Evolutionary conservation across 306 rosid genomes (phyloP).

Genomic region (Inga laurina): DNA sequence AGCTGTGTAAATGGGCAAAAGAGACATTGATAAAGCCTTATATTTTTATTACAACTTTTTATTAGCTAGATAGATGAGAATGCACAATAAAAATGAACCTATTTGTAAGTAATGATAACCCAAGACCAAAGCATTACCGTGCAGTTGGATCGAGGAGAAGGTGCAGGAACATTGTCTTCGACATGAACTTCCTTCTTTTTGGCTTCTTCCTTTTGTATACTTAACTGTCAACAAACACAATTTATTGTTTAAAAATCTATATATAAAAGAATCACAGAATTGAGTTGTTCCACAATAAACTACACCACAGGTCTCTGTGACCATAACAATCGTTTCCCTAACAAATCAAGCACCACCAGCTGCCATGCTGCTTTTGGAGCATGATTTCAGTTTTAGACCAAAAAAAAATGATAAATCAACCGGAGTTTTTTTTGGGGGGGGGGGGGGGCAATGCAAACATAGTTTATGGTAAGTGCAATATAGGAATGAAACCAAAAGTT

Average conservation of each 20-base stretch:
- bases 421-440: not conserved
- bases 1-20: conserved; percentile 49
- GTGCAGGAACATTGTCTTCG: conserved; percentile 93
- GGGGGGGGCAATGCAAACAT: not conserved
- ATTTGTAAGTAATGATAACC: not conserved
- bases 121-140: conserved; percentile 47
- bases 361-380: not conserved
- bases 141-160: conserved; percentile 92
- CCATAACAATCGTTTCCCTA: not conserved
- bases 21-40: not conserved
- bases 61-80: not conserved
- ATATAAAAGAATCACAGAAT: not conserved
- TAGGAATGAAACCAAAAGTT: not conserved
- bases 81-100: not conserved
- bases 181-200: conserved; percentile 90
- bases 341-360: not conserved
- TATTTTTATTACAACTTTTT: not conserved
- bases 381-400: not conserved
- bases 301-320: not conserved
- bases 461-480: not conserved
- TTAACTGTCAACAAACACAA: conserved; percentile 45
- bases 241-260: not conserved
- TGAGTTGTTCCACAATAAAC: not conserved
- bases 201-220: conserved; percentile 91
- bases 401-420: not conserved